Percentiles rank a stretch among this genome's conserved stretches.
phyloP scores from a whole-genome alignment of 768 basidiomycete species.

The Phlegmacium glaucopus region DNA sequence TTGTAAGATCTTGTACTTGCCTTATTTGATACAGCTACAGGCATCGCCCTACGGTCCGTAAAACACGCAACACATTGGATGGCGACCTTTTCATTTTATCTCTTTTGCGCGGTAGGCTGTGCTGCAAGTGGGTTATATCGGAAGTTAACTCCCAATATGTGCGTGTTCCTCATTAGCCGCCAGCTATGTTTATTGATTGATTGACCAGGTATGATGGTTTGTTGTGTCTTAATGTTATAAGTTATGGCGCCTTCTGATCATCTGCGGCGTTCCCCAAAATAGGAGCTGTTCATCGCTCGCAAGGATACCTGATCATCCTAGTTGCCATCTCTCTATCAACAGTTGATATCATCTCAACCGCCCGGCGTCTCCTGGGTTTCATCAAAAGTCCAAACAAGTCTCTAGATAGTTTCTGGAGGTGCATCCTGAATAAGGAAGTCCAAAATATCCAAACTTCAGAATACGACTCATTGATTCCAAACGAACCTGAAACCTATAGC shows the following conservation, averaged over 20 bases:
- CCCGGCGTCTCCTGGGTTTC: conserved; percentile 51
- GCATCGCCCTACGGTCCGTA: conserved; percentile 75
- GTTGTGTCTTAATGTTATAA: conserved; percentile 11
- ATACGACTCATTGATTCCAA: conserved; percentile 54
- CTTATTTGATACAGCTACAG: conserved; percentile 35
- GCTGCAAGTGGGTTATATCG: conserved; percentile 67
- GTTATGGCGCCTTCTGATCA: not conserved
- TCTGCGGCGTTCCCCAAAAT: not conserved
- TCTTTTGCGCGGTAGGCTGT: conserved; percentile 58
- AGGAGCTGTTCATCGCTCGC: conserved; percentile 55
- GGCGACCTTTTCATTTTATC: conserved; percentile 61
- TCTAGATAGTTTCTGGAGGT: conserved; percentile 51
- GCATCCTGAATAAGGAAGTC: conserved; percentile 47
- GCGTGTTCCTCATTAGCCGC: conserved; percentile 28
- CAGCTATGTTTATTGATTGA: not conserved
- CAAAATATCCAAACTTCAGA: conserved; percentile 33
- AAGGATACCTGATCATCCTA: conserved; percentile 52
- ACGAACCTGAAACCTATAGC: conserved; percentile 55
- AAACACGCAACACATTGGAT: conserved; percentile 63
- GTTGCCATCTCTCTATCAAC: conserved; percentile 35
- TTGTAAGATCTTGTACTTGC: conserved; percentile 1
- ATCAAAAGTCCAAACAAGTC: conserved; percentile 41
- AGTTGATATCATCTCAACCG: conserved; percentile 49
- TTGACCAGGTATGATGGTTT: conserved; percentile 61
- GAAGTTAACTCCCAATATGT: conserved; percentile 83